These are phyloP conservation scores for Esteya vermicola DNA, from an alignment of 2,329 filamentous ascomycete species.

Conservation along the genomic window DNA sequence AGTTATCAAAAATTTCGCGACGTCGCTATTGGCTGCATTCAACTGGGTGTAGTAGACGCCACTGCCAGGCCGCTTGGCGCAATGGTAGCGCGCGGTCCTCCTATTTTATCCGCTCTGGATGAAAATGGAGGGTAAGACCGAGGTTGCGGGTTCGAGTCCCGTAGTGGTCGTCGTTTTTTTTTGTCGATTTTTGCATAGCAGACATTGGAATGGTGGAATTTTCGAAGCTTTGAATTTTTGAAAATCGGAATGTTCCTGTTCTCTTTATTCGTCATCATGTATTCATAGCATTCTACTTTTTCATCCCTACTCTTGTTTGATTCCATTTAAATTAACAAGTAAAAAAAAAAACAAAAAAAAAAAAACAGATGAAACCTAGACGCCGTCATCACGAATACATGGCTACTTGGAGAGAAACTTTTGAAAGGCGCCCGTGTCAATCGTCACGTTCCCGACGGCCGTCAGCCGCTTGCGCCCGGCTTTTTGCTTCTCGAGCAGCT, in stretches of 20 bases:
- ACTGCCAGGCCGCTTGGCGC: slow-evolving; percentile 13
- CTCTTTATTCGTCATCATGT: not conserved
- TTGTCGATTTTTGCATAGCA: not conserved
- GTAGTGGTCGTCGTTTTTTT: slow-evolving; percentile 11
- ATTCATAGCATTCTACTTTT: not conserved
- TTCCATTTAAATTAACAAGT: not conserved
- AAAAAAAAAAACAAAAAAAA: too few species aligned
- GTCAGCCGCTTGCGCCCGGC: slow-evolving; percentile 80
- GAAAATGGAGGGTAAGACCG: slow-evolving; percentile 11
- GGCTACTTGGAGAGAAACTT: slow-evolving; percentile 83
- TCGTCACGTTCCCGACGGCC: slow-evolving; percentile 80
- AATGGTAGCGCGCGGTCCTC: slow-evolving; percentile 15
- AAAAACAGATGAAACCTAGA: too few species aligned
- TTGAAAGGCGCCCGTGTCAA: slow-evolving; percentile 92
- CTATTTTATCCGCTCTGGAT: slow-evolving; percentile 10
- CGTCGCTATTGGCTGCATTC: slow-evolving; percentile 10
- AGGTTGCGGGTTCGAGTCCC: slow-evolving; percentile 15
- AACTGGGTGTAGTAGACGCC: not conserved
- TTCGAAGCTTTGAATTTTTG: too few species aligned
- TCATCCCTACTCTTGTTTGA: not conserved
- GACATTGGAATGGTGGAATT: too few species aligned
- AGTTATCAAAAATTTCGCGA: not conserved
- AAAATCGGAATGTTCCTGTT: too few species aligned
- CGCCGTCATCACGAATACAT: too few species aligned
- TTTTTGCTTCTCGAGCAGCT: slow-evolving; percentile 93